These are phyloP conservation scores for Globisporangium polare DNA, from an alignment of 352 stramenopile genomes.

Conservation along the genomic window DNA sequence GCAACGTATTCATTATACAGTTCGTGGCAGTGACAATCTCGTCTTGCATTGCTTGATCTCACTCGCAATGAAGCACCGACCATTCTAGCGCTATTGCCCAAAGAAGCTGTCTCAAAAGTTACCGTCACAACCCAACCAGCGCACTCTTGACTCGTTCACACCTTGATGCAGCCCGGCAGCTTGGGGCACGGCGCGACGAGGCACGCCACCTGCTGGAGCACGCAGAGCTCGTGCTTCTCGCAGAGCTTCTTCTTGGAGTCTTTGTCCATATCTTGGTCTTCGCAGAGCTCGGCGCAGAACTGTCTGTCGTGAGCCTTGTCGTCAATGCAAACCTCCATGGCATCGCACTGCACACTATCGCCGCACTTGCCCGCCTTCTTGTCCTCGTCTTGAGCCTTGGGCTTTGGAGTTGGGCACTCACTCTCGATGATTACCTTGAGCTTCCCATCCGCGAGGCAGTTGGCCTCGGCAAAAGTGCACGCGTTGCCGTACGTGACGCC, in stretches of 20 bases:
- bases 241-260: not conserved
- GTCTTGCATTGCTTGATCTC: no score
- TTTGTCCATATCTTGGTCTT: not conserved
- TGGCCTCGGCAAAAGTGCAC: slow-evolving; percentile 22
- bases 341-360: not conserved
- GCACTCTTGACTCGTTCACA: not conserved
- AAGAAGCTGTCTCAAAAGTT: no score
- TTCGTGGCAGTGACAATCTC: not conserved
- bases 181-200: not conserved
- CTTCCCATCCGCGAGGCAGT: slow-evolving; percentile 12
- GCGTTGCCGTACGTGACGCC: slow-evolving; percentile 25
- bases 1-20: slow-evolving; percentile 1
- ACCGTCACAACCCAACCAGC: not conserved
- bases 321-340: not conserved
- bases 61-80: not conserved
- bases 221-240: slow-evolving; percentile 2
- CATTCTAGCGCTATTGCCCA: not conserved
- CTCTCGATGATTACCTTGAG: slow-evolving; percentile 9
- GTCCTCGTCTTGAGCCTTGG: not conserved
- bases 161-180: not conserved
- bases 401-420: not conserved
- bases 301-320: not conserved
- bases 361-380: not conserved
- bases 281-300: slow-evolving; percentile 1
- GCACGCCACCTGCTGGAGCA: not conserved